Conservation (phyloP, 768 basidiomycete species). For the Mycena haematopus region DNA sequence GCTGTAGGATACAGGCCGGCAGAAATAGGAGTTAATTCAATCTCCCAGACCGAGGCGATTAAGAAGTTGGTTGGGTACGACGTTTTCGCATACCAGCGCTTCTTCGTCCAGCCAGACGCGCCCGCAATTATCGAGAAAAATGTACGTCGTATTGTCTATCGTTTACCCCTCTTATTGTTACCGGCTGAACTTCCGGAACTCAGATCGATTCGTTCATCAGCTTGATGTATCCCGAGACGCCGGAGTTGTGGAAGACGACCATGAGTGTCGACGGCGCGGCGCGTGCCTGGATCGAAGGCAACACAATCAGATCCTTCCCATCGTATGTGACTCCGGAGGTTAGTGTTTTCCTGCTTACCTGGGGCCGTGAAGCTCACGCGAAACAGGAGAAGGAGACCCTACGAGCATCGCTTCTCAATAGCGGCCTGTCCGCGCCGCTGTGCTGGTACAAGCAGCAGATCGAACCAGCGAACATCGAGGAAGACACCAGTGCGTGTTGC, state of each 20-base stretch:
- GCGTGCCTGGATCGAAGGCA: constrained; percentile 41
- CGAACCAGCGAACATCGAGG: constrained; percentile 37
- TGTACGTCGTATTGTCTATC: constrained; percentile 32
- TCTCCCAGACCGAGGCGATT: constrained; percentile 23
- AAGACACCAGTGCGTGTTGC: constrained; percentile 38
- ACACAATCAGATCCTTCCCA: constrained; percentile 36
- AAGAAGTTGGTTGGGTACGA: constrained; percentile 12
- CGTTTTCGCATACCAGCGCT: constrained; percentile 13
- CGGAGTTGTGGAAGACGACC: constrained; percentile 42
- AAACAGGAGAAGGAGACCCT: not conserved
- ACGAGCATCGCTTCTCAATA: constrained; percentile 32
- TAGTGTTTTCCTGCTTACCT: not conserved
- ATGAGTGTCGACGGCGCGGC: constrained; percentile 45
- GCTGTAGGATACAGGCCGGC: constrained; percentile 40
- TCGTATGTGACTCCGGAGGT: constrained; percentile 43
- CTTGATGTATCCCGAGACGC: constrained; percentile 40
- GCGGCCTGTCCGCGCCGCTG: constrained; percentile 40
- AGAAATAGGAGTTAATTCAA: constrained; percentile 27
- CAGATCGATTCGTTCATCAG: constrained; percentile 46
- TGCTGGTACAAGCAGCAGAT: constrained; percentile 44
- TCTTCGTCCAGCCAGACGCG: constrained; percentile 38
- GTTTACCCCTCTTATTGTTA: not conserved
- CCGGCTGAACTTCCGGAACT: not conserved
- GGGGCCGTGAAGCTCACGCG: not conserved
- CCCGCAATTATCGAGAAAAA: constrained; percentile 43